Evolutionary conservation across 2,329 filamentous ascomycete species (phyloP), one percentile per base, ranked within the genome.

Genomic region (Beauveria caledonica): DNA sequence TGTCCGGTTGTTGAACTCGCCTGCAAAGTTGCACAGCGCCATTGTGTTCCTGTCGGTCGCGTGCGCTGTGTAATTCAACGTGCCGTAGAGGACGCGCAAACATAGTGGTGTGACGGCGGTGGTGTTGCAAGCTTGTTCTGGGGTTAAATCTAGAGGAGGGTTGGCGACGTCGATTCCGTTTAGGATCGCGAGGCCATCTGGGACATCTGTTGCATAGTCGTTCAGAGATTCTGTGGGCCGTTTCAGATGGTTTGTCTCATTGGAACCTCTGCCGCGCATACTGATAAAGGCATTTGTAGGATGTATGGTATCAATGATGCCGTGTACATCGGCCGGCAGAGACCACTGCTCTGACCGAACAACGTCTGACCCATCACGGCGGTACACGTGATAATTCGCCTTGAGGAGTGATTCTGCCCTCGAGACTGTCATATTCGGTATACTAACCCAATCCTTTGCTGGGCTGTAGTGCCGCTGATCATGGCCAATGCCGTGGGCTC

Each of bases 1-100:
- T 23, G 46, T 59, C 6, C 57, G 57, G 33, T 59, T 59, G 36
- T 59, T 59, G 23, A 59, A 59, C 5, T 59, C 46, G 39, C 57
- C 57, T 2, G 57, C 51, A n/a, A 59, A 59, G 9, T 59, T 59
- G 39, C 36, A 45, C 33, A 59, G 27, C 7, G 57, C 57, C 57
- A 59, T 59, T 19, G 13, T 52, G 23, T 59, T 59, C 6, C 9
- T 49, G 0, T 11, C 5, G 3, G 5, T 23, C 1, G 57, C 29
- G 10, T 29, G 29, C 10, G 46, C 33, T 7, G 57, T 59, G 27
- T 59, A 59, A 7, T 52, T 59, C 17, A 59, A 7, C 1, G 57
- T 59, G 5, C 57, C 57, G 36, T 52, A 59, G 4, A 59, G 48
- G 2, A 21, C 19, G 46, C 57, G 57, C 11, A 59, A 25, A 1